Conservation (phyloP, 345 rosid species). For the Kandelia obovata region DNA sequence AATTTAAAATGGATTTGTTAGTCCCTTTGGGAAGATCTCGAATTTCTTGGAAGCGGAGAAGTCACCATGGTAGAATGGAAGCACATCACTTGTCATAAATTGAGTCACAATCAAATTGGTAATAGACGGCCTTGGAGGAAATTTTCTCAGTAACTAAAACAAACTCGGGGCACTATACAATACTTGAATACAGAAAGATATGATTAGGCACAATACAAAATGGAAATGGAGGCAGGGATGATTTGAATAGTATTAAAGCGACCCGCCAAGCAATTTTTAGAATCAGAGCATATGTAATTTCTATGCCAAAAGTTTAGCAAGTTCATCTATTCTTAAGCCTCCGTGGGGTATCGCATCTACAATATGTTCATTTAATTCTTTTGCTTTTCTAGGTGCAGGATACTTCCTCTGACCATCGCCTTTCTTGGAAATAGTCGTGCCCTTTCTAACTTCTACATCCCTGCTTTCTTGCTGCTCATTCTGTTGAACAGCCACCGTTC, state of each 20-base stretch:
- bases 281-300: neutral
- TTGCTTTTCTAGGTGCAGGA: slow-evolving; percentile 16
- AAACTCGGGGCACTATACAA: too few relatives aligned
- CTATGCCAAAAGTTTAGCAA: slow-evolving; percentile 71
- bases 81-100: too few relatives aligned
- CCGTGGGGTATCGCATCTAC: slow-evolving; percentile 46
- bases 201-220: too few relatives aligned
- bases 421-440: slow-evolving; percentile 21
- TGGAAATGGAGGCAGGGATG: too few relatives aligned
- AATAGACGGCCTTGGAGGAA: too few relatives aligned
- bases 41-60: too few relatives aligned
- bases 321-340: slow-evolving; percentile 73
- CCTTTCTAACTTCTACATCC: slow-evolving; percentile 27
- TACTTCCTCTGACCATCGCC: slow-evolving; percentile 18
- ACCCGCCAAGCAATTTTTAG: neutral
- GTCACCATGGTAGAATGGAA: slow-evolving; percentile 2
- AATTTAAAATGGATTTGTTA: too few relatives aligned
- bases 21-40: too few relatives aligned
- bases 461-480: slow-evolving; percentile 33
- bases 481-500: slow-evolving; percentile 34
- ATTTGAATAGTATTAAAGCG: too few relatives aligned
- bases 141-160: too few relatives aligned
- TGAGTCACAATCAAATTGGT: too few relatives aligned
- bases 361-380: slow-evolving; percentile 27
- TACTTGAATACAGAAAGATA: too few relatives aligned